phyloP scores from a whole-genome alignment of 257 asterid species.

The Paraleonurus japonicus region DNA sequence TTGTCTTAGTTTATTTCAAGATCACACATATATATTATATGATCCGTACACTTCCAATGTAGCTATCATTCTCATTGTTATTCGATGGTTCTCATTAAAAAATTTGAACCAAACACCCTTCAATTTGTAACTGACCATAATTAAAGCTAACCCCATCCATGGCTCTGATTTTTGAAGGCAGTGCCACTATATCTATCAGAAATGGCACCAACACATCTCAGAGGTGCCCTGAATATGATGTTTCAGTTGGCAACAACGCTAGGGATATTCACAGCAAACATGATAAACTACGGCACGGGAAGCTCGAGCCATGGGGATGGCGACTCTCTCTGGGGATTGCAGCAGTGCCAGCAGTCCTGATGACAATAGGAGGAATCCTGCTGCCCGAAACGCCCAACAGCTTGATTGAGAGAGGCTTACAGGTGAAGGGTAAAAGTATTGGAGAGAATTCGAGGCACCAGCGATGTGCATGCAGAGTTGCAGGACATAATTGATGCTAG shows the following conservation, averaged over 20 bases:
- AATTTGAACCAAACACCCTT: too few relatives aligned
- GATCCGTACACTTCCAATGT: too few relatives aligned
- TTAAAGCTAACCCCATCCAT: background rate
- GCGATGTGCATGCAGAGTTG: conserved; percentile 61
- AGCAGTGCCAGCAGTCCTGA: conserved; percentile 60
- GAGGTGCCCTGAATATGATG: conserved; percentile 84
- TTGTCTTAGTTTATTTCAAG: too few relatives aligned
- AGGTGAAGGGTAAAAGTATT: conserved; percentile 48
- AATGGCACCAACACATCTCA: conserved; percentile 88
- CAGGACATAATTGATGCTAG: conserved; percentile 78
- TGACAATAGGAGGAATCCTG: conserved; percentile 69
- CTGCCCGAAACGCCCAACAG: conserved; percentile 91
- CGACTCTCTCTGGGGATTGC: conserved; percentile 84
- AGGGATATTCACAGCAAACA: conserved; percentile 85
- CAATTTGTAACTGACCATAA: too few relatives aligned
- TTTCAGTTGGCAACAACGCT: conserved; percentile 83
- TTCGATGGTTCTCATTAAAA: too few relatives aligned
- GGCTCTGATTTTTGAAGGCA: conserved; percentile 49
- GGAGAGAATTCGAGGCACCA: conserved; percentile 69
- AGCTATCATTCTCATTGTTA: too few relatives aligned
- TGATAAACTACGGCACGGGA: conserved; percentile 74
- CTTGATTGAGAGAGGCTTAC: conserved; percentile 57
- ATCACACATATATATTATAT: too few relatives aligned
- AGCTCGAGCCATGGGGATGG: conserved; percentile 87
- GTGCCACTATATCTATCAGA: conserved; percentile 80